Percentiles rank a stretch among this genome's conserved stretches.
Conservation (phyloP, 768 basidiomycete genomes). For the Pleurotus tuber-regium region DNA sequence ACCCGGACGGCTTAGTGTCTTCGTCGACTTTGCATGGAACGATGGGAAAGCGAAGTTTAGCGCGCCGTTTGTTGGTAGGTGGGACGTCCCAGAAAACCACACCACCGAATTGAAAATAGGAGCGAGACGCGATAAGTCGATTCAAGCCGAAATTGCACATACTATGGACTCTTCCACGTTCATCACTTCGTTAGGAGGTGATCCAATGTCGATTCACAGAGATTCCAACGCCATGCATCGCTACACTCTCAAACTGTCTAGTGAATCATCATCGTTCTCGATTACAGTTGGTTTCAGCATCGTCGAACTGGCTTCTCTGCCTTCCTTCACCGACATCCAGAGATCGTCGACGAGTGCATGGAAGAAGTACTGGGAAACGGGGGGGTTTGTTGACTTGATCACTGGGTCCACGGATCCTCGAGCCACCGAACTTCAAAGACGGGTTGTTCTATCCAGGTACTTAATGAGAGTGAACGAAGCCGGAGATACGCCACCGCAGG, state of each 20-base stretch:
- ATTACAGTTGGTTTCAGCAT: slow-evolving; percentile 34
- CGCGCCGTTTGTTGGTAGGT: slow-evolving; percentile 58
- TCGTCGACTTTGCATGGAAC: slow-evolving; percentile 62
- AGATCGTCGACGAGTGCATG: slow-evolving; percentile 37
- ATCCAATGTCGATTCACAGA: slow-evolving; percentile 35
- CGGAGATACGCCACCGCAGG: slow-evolving; percentile 53
- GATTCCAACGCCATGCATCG: slow-evolving; percentile 43
- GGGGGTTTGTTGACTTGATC: slow-evolving; percentile 51
- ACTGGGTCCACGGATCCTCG: slow-evolving; percentile 47
- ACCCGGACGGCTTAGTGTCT: slow-evolving; percentile 39
- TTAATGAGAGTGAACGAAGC: slow-evolving; percentile 60
- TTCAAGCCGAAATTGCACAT: slow-evolving; percentile 40
- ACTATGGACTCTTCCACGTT: slow-evolving; percentile 37
- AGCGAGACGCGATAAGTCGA: slow-evolving; percentile 12
- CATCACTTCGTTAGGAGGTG: slow-evolving; percentile 41
- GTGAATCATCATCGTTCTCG: slow-evolving; percentile 26
- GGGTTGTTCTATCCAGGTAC: slow-evolving; percentile 55
- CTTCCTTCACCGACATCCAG: slow-evolving; percentile 23
- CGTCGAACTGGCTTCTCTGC: slow-evolving; percentile 14
- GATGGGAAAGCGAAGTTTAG: slow-evolving; percentile 54
- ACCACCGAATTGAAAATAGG: slow-evolving; percentile 35
- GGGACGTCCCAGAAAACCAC: slow-evolving; percentile 44
- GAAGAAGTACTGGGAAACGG: slow-evolving; percentile 45
- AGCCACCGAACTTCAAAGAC: slow-evolving; percentile 53
- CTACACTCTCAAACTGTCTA: slow-evolving; percentile 40